Percentiles rank a stretch among this genome's conserved stretches.
Conservation (phyloP, 441 rosid genomes). For the Geranium incanum region DNA sequence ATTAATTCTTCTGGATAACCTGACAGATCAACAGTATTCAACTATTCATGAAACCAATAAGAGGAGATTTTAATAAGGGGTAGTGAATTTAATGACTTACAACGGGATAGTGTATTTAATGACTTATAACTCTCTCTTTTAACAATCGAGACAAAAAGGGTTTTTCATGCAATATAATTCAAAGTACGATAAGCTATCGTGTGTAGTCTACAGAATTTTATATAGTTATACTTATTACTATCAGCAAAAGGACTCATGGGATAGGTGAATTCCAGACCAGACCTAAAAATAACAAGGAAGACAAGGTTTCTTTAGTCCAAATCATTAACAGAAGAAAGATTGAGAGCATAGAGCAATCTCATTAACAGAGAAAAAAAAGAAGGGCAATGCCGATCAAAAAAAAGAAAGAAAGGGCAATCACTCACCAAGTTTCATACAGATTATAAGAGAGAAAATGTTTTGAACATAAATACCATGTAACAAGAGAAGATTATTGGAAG, state of each 20-base stretch:
- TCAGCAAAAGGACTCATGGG: neutral
- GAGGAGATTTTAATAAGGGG: neutral
- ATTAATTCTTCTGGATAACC: neutral
- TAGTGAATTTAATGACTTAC: neutral
- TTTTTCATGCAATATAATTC: neutral
- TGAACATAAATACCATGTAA: neutral
- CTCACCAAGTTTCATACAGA: neutral
- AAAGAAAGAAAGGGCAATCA: neutral
- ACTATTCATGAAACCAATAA: neutral
- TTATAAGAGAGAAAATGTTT: neutral
- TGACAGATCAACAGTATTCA: neutral
- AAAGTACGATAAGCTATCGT: too few relatives aligned
- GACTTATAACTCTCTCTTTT: neutral
- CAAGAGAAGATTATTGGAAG: constrained; percentile 11
- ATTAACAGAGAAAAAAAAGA: neutral
- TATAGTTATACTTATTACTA: neutral
- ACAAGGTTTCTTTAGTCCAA: neutral
- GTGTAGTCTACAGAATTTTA: neutral
- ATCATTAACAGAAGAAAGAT: neutral
- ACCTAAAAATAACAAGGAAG: neutral
- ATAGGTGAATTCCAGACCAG: neutral
- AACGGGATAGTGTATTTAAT: neutral
- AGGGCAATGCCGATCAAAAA: too few relatives aligned
- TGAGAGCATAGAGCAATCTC: neutral
- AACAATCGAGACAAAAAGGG: neutral